A percentile compares a stretch with the other conserved stretches of the same genome.
Evolutionary conservation across 495 filamentous ascomycete genomes (phyloP).

Genomic region (Neurospora intermedia): DNA sequence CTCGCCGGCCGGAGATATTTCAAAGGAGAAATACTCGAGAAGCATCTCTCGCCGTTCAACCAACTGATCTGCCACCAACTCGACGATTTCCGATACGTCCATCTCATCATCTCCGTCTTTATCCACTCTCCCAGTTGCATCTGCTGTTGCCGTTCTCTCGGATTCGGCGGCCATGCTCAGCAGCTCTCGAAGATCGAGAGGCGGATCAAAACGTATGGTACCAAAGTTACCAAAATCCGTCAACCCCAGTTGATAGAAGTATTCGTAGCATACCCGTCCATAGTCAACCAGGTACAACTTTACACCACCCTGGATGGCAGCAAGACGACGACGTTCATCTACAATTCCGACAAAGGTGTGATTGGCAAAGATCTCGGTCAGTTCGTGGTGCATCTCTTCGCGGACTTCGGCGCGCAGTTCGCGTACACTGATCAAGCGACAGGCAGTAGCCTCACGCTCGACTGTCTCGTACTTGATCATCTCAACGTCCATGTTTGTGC

Average conservation of each 20-base stretch:
- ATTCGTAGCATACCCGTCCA: conserved; percentile 74
- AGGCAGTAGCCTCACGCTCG: conserved; percentile 55
- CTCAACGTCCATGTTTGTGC: conserved; percentile 24
- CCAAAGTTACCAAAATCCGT: conserved; percentile 98
- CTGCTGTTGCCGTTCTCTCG: conserved; percentile 36
- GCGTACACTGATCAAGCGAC: conserved; percentile 68
- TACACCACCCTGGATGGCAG: conserved; percentile 85
- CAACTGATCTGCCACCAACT: conserved; percentile 47
- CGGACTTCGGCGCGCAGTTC: conserved; percentile 72
- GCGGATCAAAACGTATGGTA: conserved; percentile 64
- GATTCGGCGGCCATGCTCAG: conserved; percentile 61
- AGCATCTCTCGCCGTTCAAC: conserved; percentile 77
- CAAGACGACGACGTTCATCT: conserved; percentile 76
- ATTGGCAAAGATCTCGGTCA: conserved; percentile 80
- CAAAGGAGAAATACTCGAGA: conserved; percentile 80
- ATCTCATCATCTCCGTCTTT: conserved; percentile 40
- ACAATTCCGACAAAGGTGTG: conserved; percentile 94
- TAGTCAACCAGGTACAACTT: conserved; percentile 94
- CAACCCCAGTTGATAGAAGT: conserved; percentile 94
- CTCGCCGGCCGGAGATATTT: conserved; percentile 69
- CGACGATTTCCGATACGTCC: conserved; percentile 56
- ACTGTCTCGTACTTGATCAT: conserved; percentile 48
- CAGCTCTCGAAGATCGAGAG: conserved; percentile 59
- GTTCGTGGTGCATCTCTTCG: conserved; percentile 73
- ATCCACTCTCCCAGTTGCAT: neutral